Evolutionary conservation across 2,329 filamentous ascomycete genomes (phyloP).

Genomic region (Pyricularia grisea): DNA sequence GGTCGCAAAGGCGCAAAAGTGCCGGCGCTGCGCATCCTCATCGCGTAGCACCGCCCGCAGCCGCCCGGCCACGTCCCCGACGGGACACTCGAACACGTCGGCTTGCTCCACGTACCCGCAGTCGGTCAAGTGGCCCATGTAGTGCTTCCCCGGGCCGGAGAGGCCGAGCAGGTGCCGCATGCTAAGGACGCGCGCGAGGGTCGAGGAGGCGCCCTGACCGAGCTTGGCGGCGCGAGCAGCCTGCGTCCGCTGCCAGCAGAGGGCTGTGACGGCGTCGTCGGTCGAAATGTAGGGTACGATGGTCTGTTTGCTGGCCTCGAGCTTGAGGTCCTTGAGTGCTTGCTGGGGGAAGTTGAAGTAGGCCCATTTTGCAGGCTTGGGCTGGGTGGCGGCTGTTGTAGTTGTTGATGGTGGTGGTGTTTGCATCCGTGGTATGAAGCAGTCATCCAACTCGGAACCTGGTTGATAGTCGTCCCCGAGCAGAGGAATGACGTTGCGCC

Average conservation of each 20-base stretch:
- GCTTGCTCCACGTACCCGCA: constrained; percentile 2
- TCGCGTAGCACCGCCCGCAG: constrained; percentile 25
- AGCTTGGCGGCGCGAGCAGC: constrained; percentile 29
- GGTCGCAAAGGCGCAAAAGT: constrained; percentile 28
- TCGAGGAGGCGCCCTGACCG: not conserved
- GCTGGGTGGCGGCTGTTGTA: not conserved
- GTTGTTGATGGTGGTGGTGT: constrained; percentile 8
- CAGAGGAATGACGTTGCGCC: constrained; percentile 27
- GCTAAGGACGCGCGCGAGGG: constrained; percentile 33
- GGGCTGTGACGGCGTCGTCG: constrained; percentile 42
- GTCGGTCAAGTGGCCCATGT: constrained; percentile 26
- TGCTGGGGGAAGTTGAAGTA: constrained; percentile 32
- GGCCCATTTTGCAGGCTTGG: constrained; percentile 26
- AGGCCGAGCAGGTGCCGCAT: constrained; percentile 31
- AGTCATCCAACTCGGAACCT: constrained; percentile 23
- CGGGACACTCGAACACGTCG: constrained; percentile 13
- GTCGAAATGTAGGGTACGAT: constrained; percentile 34
- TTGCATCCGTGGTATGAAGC: constrained; percentile 19
- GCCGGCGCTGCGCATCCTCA: constrained; percentile 13
- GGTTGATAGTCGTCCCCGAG: constrained; percentile 25
- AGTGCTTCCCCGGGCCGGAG: constrained; percentile 35
- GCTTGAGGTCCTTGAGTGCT: constrained; percentile 30
- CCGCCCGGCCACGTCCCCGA: constrained; percentile 20
- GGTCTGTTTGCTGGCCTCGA: constrained; percentile 16
- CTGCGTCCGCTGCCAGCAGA: constrained; percentile 37